Conservation (phyloP, 495 filamentous ascomycete species). For the Margaritispora aquatica region DNA sequence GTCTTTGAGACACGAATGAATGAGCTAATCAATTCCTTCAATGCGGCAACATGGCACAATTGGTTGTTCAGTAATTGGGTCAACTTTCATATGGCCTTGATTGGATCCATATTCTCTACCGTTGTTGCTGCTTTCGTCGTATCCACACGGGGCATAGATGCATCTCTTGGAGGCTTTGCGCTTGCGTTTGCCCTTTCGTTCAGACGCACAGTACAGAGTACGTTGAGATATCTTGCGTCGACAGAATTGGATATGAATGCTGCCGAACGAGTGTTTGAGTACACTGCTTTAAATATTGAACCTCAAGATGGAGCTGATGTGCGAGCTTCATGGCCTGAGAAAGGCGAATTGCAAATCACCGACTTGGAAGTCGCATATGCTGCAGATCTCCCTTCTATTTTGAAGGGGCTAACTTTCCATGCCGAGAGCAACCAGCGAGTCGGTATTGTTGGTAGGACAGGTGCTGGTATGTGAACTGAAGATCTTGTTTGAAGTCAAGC, state of each 20-base stretch:
- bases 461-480: conserved; percentile 28
- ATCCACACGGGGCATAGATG: conserved; percentile 45
- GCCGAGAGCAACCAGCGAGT: conserved; percentile 34
- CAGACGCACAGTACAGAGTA: conserved; percentile 45
- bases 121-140: conserved; percentile 53
- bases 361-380: conserved; percentile 36
- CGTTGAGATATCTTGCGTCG: conserved; percentile 46
- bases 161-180: conserved; percentile 62
- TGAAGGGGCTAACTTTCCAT: conserved; percentile 36
- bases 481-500: not conserved
- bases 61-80: conserved; percentile 56
- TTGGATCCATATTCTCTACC: conserved; percentile 54
- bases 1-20: conserved; percentile 51
- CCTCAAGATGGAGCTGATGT: conserved; percentile 28
- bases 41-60: conserved; percentile 45
- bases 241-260: conserved; percentile 38
- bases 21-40: conserved; percentile 47
- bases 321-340: conserved; percentile 38
- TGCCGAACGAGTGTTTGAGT: conserved; percentile 34
- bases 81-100: conserved; percentile 48
- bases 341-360: conserved; percentile 34
- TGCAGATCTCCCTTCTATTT: conserved; percentile 33
- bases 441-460: conserved; percentile 46
- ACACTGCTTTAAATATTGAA: conserved; percentile 31
- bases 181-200: conserved; percentile 42